These are phyloP conservation scores for Pestalotiopsis sp. DNA, from an alignment of 2,329 filamentous ascomycete species.

Conservation along the genomic window DNA sequence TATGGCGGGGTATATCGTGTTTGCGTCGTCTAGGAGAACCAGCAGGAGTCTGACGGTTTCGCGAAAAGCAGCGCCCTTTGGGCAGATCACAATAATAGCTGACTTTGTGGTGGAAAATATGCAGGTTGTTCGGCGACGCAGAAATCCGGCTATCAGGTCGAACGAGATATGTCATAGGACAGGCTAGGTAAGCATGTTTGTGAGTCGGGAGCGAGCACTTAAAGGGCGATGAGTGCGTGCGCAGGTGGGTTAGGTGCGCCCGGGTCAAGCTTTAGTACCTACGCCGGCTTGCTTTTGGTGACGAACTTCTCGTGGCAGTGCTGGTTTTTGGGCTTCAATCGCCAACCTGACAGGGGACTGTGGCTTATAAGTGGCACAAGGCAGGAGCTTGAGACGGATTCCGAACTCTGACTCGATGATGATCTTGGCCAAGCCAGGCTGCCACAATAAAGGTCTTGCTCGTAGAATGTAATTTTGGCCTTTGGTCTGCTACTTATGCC, in stretches of 20 bases:
- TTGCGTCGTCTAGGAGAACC: conserved; percentile 2
- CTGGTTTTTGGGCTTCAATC: conserved; percentile 2
- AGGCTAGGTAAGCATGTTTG: background rate
- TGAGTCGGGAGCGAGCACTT: background rate
- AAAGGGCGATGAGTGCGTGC: background rate
- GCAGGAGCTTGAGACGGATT: background rate
- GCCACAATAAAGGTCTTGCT: background rate
- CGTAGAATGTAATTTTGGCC: background rate
- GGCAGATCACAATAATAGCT: background rate
- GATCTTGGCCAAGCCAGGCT: background rate
- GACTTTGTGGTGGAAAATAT: background rate
- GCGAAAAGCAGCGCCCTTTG: background rate
- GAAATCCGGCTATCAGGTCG: background rate
- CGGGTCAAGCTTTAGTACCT: conserved; percentile 7
- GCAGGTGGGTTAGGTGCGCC: background rate
- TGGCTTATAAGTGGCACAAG: background rate
- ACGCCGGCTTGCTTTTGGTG: conserved; percentile 4
- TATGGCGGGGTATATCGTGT: conserved; percentile 4
- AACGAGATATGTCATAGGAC: background rate
- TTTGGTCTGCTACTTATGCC: background rate
- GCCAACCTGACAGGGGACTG: background rate
- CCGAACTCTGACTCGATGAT: background rate
- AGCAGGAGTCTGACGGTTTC: background rate
- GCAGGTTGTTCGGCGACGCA: background rate
- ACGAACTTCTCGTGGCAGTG: conserved; percentile 9